Conservation (phyloP, 495 filamentous ascomycete species). For the Chaetomidium leptoderma region DNA sequence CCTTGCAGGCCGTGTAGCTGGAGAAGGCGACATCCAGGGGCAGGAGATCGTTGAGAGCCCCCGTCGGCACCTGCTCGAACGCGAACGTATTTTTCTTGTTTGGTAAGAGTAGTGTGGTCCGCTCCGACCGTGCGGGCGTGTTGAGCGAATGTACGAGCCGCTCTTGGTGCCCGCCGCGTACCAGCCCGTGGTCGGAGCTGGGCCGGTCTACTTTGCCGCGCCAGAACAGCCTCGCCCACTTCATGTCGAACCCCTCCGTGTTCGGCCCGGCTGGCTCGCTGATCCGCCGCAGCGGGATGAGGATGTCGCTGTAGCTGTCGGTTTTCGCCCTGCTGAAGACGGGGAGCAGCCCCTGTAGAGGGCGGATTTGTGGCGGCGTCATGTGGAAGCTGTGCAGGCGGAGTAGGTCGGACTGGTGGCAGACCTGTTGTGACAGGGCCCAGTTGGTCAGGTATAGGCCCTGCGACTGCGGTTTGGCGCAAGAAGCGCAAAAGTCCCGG, state of each 20-base stretch:
- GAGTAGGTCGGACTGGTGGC: conserved; percentile 75
- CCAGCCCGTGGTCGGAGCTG: conserved; percentile 32
- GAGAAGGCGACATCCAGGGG: conserved; percentile 45
- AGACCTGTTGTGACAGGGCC: conserved; percentile 60
- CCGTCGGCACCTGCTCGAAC: conserved; percentile 32
- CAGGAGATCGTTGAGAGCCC: conserved; percentile 35
- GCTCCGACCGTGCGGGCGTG: conserved; percentile 38
- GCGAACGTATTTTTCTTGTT: conserved; percentile 28
- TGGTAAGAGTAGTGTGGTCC: conserved; percentile 40
- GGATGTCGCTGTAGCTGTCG: conserved; percentile 60
- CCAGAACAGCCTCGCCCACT: conserved; percentile 57
- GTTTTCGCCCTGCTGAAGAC: conserved; percentile 72
- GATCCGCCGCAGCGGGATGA: conserved; percentile 71
- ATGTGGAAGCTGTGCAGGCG: conserved; percentile 68
- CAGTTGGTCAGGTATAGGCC: conserved; percentile 63
- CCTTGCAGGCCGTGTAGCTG: conserved; percentile 45
- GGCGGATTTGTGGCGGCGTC: conserved; percentile 57
- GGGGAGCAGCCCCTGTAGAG: conserved; percentile 60
- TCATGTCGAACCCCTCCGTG: conserved; percentile 44
- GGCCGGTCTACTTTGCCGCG: conserved; percentile 45
- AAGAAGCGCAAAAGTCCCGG: conserved; percentile 57
- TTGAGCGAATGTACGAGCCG: conserved; percentile 61
- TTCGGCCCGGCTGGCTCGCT: neutral
- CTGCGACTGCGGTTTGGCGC: conserved; percentile 62
- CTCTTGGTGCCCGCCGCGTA: conserved; percentile 47